Evolutionary conservation across 108 stramenopile genomes (phyloP).

Genomic region (Licmophora abbreviata): DNA sequence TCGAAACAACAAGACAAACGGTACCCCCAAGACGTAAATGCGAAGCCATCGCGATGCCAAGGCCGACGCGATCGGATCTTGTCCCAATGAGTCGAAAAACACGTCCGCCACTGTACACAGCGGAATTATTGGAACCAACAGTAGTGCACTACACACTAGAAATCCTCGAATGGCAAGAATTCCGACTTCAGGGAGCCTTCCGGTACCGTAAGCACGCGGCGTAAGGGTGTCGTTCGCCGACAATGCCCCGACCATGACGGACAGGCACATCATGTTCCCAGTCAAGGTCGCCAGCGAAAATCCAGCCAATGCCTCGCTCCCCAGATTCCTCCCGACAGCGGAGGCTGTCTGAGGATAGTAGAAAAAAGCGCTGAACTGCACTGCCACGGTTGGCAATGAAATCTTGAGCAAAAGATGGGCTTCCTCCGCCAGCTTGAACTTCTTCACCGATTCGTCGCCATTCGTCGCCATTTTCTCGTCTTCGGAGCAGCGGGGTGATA

Average conservation of each 20-base stretch:
- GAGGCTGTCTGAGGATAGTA: conserved; percentile 38
- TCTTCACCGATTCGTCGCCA: too few species aligned
- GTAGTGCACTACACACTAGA: conserved; percentile 15
- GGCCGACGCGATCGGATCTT: conserved; percentile 20
- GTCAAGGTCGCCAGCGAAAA: conserved; percentile 39
- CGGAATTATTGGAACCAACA: conserved; percentile 23
- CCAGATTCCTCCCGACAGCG: conserved; percentile 29
- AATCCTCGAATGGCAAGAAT: conserved; percentile 28
- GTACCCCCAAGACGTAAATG: conserved; percentile 31
- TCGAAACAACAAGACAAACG: conserved; percentile 29
- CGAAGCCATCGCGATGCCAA: conserved; percentile 37
- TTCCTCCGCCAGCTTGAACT: conserved; percentile 24
- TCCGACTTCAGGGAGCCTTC: conserved; percentile 28
- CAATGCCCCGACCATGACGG: conserved; percentile 32
- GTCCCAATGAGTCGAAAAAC: conserved; percentile 28
- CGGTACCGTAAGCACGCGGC: conserved; percentile 32
- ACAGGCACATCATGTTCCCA: conserved; percentile 42
- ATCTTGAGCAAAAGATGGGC: conserved; percentile 21
- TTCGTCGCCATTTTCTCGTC: too few species aligned
- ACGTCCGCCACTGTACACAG: conserved; percentile 14
- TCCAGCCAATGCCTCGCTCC: conserved; percentile 30
- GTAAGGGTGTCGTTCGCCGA: conserved; percentile 36
- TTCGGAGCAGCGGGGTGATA: too few species aligned
- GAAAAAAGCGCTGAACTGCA: conserved; percentile 29
- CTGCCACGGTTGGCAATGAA: conserved; percentile 23